Percentiles rank a stretch among this genome's conserved stretches.
These are phyloP conservation scores for Ceratocystiopsis brevicomis DNA, from an alignment of 2,329 filamentous ascomycete genomes.

Conservation along the genomic window DNA sequence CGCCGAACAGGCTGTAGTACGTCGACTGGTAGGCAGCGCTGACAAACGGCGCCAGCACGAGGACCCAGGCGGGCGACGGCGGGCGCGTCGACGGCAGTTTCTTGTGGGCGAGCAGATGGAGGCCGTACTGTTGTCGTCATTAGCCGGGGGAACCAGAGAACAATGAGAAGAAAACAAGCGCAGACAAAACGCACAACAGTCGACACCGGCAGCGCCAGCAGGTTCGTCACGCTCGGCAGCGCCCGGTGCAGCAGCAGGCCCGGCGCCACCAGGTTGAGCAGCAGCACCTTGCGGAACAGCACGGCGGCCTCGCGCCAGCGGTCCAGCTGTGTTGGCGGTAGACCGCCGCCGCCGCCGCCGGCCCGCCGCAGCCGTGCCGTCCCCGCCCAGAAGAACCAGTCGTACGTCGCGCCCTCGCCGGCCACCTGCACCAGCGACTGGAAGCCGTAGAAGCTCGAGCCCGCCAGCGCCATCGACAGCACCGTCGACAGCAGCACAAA, in stretches of 20 bases:
- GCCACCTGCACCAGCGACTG: slow-evolving; percentile 32
- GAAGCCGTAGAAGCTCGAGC: slow-evolving; percentile 34
- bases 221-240: slow-evolving; percentile 23
- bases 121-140: slow-evolving; percentile 23
- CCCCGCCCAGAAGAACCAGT: slow-evolving; percentile 18
- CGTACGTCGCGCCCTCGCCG: slow-evolving; percentile 24
- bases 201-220: slow-evolving; percentile 23
- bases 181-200: slow-evolving; percentile 18
- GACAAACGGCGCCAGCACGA: slow-evolving; percentile 28
- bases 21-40: slow-evolving; percentile 22
- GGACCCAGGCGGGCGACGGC: slow-evolving; percentile 30
- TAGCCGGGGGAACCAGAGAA: neutral
- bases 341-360: neutral
- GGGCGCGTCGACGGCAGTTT: slow-evolving; percentile 30
- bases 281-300: slow-evolving; percentile 11
- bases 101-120: slow-evolving; percentile 25
- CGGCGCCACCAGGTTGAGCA: slow-evolving; percentile 28
- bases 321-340: neutral
- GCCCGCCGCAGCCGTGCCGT: neutral
- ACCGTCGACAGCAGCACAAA: slow-evolving; percentile 46
- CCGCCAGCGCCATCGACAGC: slow-evolving; percentile 29
- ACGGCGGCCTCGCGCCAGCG: slow-evolving; percentile 5
- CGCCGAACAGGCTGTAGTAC: slow-evolving; percentile 27
- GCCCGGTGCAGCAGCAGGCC: slow-evolving; percentile 25
- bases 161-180: neutral